These are phyloP conservation scores for Trypanosoma caninum DNA, from an alignment of 208 protist species.

Conservation along the genomic window DNA sequence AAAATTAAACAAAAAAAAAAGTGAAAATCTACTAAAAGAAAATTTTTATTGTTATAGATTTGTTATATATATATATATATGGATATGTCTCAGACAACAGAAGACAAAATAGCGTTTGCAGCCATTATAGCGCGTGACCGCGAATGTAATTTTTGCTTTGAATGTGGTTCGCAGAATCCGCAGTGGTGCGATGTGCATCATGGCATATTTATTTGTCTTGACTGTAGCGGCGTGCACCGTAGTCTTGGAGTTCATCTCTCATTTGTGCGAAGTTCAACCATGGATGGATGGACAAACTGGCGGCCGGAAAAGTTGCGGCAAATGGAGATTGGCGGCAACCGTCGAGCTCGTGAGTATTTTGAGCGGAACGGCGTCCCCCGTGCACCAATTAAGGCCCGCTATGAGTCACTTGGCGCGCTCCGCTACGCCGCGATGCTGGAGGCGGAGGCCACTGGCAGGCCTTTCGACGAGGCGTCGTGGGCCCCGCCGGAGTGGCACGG, in stretches of 20 bases:
- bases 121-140: slow-evolving; percentile 66
- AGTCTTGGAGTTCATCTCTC: slow-evolving; percentile 92
- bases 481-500: slow-evolving; percentile 78
- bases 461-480: slow-evolving; percentile 76
- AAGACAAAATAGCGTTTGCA: slow-evolving; percentile 61
- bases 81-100: slow-evolving; percentile 38
- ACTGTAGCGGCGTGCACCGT: slow-evolving; percentile 90
- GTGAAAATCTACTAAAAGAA: too few species aligned
- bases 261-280: slow-evolving; percentile 92
- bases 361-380: slow-evolving; percentile 59
- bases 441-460: slow-evolving; percentile 56
- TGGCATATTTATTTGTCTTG: slow-evolving; percentile 88
- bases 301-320: slow-evolving; percentile 86
- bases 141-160: slow-evolving; percentile 85
- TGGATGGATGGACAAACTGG: slow-evolving; percentile 92
- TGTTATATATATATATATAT: not conserved
- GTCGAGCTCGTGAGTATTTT: slow-evolving; percentile 87
- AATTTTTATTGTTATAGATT: too few species aligned
- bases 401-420: slow-evolving; percentile 73
- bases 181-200: slow-evolving; percentile 91
- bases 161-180: slow-evolving; percentile 84
- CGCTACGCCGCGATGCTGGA: slow-evolving; percentile 84
- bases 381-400: slow-evolving; percentile 62
- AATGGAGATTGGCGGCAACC: slow-evolving; percentile 89
- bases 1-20: not conserved